These are phyloP conservation scores for Emericellopsis cladophorae DNA, from an alignment of 2,329 filamentous ascomycete species.

Conservation along the genomic window DNA sequence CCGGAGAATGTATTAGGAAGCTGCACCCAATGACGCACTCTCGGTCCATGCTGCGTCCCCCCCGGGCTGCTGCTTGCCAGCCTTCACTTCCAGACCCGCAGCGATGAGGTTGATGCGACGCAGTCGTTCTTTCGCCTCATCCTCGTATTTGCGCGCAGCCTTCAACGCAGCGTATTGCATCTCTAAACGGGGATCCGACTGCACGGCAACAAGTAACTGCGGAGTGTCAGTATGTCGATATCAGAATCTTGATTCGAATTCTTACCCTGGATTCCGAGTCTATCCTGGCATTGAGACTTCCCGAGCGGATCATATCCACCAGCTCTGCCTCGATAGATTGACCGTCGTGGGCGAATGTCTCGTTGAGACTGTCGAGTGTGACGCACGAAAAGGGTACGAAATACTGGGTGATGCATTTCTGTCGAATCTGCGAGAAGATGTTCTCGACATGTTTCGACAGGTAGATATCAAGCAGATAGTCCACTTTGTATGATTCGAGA, in stretches of 20 bases:
- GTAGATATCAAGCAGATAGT: conserved; percentile 86
- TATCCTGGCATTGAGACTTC: conserved; percentile 64
- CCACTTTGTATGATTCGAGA: conserved; percentile 66
- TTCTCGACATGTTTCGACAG: conserved; percentile 59
- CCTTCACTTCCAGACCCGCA: conserved; percentile 57
- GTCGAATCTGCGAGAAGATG: conserved; percentile 66
- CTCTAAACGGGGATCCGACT: conserved; percentile 50
- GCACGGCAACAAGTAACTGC: conserved; percentile 60
- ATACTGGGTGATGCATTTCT: conserved; percentile 89
- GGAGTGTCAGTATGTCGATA: conserved; percentile 4
- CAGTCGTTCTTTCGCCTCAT: conserved; percentile 63
- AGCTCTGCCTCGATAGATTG: conserved; percentile 62
- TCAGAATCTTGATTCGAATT: neutral
- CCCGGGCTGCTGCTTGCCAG: conserved; percentile 9
- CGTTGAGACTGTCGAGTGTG: conserved; percentile 64
- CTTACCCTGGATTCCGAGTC: conserved; percentile 67
- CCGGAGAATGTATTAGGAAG: conserved; percentile 10
- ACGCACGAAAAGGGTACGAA: conserved; percentile 83
- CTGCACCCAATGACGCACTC: conserved; percentile 12
- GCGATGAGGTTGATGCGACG: conserved; percentile 64
- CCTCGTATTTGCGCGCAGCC: conserved; percentile 58
- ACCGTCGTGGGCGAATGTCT: conserved; percentile 56
- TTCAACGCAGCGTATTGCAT: conserved; percentile 60
- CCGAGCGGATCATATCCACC: conserved; percentile 60
- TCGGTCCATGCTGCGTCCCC: conserved; percentile 10